phyloP scores from a whole-genome alignment of 441 rosid genomes.

The Bocquillonia castaneifolia region DNA sequence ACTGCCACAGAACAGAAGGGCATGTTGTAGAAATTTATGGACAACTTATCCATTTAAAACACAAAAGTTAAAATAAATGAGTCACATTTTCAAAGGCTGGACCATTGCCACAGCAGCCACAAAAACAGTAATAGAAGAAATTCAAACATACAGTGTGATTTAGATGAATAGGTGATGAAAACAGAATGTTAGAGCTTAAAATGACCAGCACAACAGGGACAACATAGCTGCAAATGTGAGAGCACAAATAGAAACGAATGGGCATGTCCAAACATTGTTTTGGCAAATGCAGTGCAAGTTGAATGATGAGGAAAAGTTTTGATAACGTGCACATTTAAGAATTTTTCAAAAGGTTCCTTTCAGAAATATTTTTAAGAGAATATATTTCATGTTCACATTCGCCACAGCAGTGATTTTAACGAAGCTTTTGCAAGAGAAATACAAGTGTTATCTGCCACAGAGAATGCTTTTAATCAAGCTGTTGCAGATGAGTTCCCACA shows the following conservation, averaged over 20 bases:
- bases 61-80: neutral
- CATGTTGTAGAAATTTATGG: conserved; percentile 13
- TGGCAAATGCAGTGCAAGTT: neutral
- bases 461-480: neutral
- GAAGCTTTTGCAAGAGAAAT: neutral
- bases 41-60: neutral
- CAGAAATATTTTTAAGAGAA: too few relatives aligned
- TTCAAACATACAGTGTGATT: neutral
- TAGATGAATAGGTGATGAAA: neutral
- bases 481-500: neutral
- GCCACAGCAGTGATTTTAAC: neutral
- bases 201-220: neutral
- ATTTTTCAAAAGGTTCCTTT: too few relatives aligned
- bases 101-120: neutral
- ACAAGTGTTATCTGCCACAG: neutral
- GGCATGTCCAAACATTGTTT: too few relatives aligned
- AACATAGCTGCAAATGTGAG: neutral
- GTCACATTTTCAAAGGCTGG: neutral
- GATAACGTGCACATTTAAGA: too few relatives aligned
- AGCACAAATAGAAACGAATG: conserved; percentile 1
- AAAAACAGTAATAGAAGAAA: neutral
- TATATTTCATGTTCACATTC: neutral
- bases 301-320: neutral
- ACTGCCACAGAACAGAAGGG: conserved; percentile 49
- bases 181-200: neutral